phyloP scores from a whole-genome alignment of 2,329 filamentous ascomycete genomes.

The Epicoccum sorghinum region DNA sequence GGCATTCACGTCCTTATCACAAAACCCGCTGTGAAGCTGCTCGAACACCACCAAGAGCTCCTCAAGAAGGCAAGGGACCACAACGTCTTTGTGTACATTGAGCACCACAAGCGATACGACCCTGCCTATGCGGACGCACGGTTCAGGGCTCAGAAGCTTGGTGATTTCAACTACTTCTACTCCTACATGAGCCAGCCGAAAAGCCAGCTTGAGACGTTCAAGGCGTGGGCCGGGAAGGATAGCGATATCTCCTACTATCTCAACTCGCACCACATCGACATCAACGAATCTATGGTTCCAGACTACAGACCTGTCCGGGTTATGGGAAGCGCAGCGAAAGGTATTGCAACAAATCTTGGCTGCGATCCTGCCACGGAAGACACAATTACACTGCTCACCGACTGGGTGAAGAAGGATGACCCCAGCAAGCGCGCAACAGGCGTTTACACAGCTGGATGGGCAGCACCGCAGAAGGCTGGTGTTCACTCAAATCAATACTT shows the following conservation, averaged over 20 bases:
- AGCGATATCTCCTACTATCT: slow-evolving; percentile 96
- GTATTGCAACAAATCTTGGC: slow-evolving; percentile 77
- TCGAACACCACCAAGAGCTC: slow-evolving; percentile 79
- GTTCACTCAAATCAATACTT: slow-evolving; percentile 99
- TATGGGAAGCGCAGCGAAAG: slow-evolving; percentile 76
- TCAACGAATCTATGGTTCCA: slow-evolving; percentile 90
- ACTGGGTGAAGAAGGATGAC: slow-evolving; percentile 79
- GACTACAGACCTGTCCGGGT: slow-evolving; percentile 81
- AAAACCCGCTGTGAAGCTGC: slow-evolving; percentile 87
- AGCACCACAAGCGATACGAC: slow-evolving; percentile 97
- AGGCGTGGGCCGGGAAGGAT: slow-evolving; percentile 89
- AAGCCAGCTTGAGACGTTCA: slow-evolving; percentile 91
- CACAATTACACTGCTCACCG: slow-evolving; percentile 88
- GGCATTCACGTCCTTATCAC: slow-evolving; percentile 91
- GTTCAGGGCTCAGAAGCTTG: slow-evolving; percentile 74
- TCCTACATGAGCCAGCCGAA: slow-evolving; percentile 85
- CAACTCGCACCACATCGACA: slow-evolving; percentile 92
- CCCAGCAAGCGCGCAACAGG: slow-evolving; percentile 76
- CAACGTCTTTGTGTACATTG: slow-evolving; percentile 87
- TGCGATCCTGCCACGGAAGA: slow-evolving; percentile 85
- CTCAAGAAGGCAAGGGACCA: slow-evolving; percentile 73
- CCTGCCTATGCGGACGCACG: slow-evolving; percentile 89
- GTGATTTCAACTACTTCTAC: slow-evolving; percentile 99
- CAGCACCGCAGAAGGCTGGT: slow-evolving; percentile 86
- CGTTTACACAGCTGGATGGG: slow-evolving; percentile 95